Base-by-base conservation (phyloP, 2,329 filamentous ascomycete species). In the Colletotrichum lupini region DNA sequence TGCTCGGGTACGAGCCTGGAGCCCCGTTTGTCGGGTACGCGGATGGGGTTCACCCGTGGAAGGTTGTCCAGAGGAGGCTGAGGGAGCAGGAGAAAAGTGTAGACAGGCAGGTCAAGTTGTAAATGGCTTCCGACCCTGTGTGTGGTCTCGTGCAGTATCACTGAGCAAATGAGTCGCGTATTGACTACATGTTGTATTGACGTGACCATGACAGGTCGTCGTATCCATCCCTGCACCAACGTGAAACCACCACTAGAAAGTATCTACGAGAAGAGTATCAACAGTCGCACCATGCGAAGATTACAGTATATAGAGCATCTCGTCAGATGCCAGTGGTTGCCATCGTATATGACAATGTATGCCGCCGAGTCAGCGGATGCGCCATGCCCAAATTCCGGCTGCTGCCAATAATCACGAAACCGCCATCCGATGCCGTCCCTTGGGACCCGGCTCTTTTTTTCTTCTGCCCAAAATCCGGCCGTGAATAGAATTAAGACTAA, bases 1-100 rank as follows among this genome's bases (percentile, higher is more conserved):
- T 79, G 76, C 55, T 79, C 1, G 77, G 78, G 1, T 78, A 78
- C 37, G 75, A 76, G 28, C 73, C 77, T 12, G 77, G 74, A 8
- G 58, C 61, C 16, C 78, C 77, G 5, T 79, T 79, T 28, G 57
- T 77, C 1, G 77, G 78, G 12, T 75, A 77, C 46, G 75, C 74
- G 5, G 73, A 78, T 7, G 78, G 77, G 11, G 37, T 61, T n/a
- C 77, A 75, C 46, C 77, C 77, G 8, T 66, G 68, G 62, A 70
- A 24, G 37, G 73, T 69, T 24, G 73, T 69, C 56, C 76, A 77
- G 42, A 53, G 56, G 57, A 65, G 69, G 63, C 16, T 77, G 16
- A 30, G 74, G 70, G 63, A 68, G 26, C 74, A 71, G 30, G 65
- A 74, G 75, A 58, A 59, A 37, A 49, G 42, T 19, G 19, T 7